A percentile compares a stretch with the other conserved stretches of the same genome.
Evolutionary conservation across 257 asterid genomes (phyloP).

Genomic region (Leonotis leonurus): DNA sequence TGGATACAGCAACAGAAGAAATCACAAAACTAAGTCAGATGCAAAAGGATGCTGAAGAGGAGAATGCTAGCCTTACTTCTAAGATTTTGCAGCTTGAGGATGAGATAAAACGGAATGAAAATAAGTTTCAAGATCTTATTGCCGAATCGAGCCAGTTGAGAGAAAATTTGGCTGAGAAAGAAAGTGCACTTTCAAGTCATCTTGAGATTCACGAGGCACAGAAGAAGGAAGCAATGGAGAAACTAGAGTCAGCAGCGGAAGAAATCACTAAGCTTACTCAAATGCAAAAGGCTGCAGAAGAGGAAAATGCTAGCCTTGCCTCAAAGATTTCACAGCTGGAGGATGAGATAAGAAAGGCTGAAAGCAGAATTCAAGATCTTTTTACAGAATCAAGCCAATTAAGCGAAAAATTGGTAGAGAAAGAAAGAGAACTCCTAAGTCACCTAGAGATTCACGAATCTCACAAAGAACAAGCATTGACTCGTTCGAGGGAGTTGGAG

Average conservation of each 20-base stretch:
- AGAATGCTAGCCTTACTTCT: conserved; percentile 21
- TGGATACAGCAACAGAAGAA: conserved; percentile 15
- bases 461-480: conserved; percentile 51
- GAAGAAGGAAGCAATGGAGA: conserved; percentile 25
- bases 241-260: conserved; percentile 23
- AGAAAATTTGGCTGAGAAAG: conserved; percentile 22
- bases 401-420: conserved; percentile 40
- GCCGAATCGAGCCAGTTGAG: conserved; percentile 34
- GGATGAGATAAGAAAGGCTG: conserved; percentile 31
- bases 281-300: conserved; percentile 29
- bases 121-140: conserved; percentile 33
- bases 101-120: conserved; percentile 29
- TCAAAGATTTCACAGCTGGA: conserved; percentile 29
- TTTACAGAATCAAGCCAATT: conserved; percentile 35
- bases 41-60: conserved; percentile 33
- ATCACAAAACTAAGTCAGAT: conserved; percentile 9
- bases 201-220: conserved; percentile 15
- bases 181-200: conserved; percentile 9
- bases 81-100: conserved; percentile 35
- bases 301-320: conserved; percentile 28
- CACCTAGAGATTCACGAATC: conserved; percentile 67
- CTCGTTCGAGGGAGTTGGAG: conserved; percentile 60
- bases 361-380: conserved; percentile 42
- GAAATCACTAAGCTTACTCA: conserved; percentile 21
- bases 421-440: conserved; percentile 51